Evolutionary conservation across 345 rosid genomes (phyloP), one percentile per base, ranked within the genome.

Genomic region (Eucalyptus rudis): DNA sequence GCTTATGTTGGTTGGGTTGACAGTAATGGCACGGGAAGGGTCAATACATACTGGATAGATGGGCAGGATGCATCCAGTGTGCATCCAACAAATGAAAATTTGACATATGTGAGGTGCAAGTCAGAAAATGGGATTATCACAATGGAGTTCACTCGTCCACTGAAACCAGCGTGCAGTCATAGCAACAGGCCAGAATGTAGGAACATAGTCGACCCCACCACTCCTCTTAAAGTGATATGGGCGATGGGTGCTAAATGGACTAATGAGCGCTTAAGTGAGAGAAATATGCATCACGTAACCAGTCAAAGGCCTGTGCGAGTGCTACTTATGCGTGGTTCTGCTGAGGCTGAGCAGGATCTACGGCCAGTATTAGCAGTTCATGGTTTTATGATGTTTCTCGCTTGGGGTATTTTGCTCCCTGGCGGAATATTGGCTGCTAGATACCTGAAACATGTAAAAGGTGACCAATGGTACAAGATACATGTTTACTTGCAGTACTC

Each of bases 381-480:
- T n/a, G 99, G 99, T 64, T 98, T 97, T 93, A 97, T 98, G 99
- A 97, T 98, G 99, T 98, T 98, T 92, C 99, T 98, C 24, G 98
- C 99, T 86, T 98, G 99, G 99, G 99, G 99, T 59, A 96, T 98
- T 93, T 90, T 98, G 91, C 95, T 98, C 88, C 99, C 99, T 29
- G 96, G 98, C 7, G 99, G 99, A 51, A 93, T 96, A 90, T 88
- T 98, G 91, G 94, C 99, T 0, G 97, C 99, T 83, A 94, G 99
- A 88, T 98, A 96, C 94, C 88, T 98, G 89, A 96, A 98, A 91
- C 99, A 97, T 81, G 96, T 98, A 88, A 96, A 98, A 90, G 99
- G 98, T 51, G 98, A 98, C 89, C 95, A 97, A 88, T 98, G 99
- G 99, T 98, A 92, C 90, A 95, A 93, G 91, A 93, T 95, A 91